Evolutionary conservation across 192 early-diverging fungal genomes (phyloP), one percentile per base, ranked within the genome.

Genomic region (Coemansia sp.): DNA sequence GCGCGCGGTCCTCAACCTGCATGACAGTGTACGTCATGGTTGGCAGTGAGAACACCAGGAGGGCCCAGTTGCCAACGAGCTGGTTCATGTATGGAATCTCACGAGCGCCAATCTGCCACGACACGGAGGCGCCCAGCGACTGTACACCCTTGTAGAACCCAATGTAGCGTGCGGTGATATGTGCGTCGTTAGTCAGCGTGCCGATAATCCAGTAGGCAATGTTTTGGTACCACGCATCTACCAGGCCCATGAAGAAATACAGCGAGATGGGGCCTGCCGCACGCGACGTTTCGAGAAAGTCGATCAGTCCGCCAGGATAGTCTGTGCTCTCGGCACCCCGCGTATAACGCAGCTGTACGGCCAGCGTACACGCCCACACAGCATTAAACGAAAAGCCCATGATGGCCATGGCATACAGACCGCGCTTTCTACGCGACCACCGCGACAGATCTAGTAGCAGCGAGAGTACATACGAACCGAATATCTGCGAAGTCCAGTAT

Each of bases 101-200:
- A 8, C 61, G 73, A 26, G 87, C 85, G 53, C 85, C 85, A 53
- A 89, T 76, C 65, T 87, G 83, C 83, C 87, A 86, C 2, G 85
- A 83, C 26, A 89, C 73, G 33, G 87, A 91, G 33, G 78, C 84
- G 12, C 83, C 87, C 59, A 84, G 71, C 42, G 86, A 89, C 81
- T 94, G 92, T 12, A 90, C 80, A 41, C 86, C 87, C 82, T 94
- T 94, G 86, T 92, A 92, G 70, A 89, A 91, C 18, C 91, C 91
- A 26, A 87, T 82, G 63, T 86, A 89, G 40, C 88, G 76, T 10
- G 89, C 85, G 34, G 87, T 75, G 42, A 76, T 77, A n/a, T 81
- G 81, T 11, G 87, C 76, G 63, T 94, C 89, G 68, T 91, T 91
- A 12, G 92, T 89, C 62, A 91, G 77, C 9, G 92, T 85, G 27